These are phyloP conservation scores for Melanomma pulvis-pyrius DNA, from an alignment of 495 filamentous ascomycete species.

Conservation along the genomic window DNA sequence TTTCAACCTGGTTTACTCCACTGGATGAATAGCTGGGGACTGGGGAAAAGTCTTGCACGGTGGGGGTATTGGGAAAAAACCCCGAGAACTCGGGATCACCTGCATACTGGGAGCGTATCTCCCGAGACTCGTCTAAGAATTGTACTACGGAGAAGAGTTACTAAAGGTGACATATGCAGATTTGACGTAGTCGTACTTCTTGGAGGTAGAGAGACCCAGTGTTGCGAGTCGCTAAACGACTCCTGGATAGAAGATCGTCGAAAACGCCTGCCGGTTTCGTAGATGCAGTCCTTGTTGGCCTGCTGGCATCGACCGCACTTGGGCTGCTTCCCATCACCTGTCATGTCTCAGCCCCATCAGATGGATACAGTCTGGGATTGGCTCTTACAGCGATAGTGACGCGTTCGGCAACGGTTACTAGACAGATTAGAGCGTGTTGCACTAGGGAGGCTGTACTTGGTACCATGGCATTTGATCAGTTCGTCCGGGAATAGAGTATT, in stretches of 20 bases:
- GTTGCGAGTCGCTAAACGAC: conserved; percentile 19
- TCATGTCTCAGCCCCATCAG: background rate
- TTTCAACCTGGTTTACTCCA: background rate
- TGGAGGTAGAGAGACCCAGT: conserved; percentile 29
- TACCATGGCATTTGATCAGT: conserved; percentile 33
- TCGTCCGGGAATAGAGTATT: background rate
- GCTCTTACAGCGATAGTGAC: conserved; percentile 32
- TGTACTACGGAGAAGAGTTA: conserved; percentile 12
- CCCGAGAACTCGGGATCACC: conserved; percentile 7
- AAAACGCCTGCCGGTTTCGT: conserved; percentile 32
- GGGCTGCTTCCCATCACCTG: conserved; percentile 30
- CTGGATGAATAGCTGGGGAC: background rate
- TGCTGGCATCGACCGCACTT: conserved; percentile 28
- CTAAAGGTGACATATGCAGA: background rate
- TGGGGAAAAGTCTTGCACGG: conserved; percentile 10
- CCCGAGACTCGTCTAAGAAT: conserved; percentile 31
- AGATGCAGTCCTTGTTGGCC: conserved; percentile 25
- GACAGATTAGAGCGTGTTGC: background rate
- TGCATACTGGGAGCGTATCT: conserved; percentile 25
- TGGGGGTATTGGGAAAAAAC: background rate
- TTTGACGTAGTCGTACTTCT: conserved; percentile 5
- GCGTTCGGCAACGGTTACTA: conserved; percentile 33
- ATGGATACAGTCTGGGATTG: background rate
- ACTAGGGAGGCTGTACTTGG: background rate
- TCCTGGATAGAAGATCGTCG: conserved; percentile 33